phyloP scores from a whole-genome alignment of 129 eudicot genomes.

The Heracleum sosnowskyi region DNA sequence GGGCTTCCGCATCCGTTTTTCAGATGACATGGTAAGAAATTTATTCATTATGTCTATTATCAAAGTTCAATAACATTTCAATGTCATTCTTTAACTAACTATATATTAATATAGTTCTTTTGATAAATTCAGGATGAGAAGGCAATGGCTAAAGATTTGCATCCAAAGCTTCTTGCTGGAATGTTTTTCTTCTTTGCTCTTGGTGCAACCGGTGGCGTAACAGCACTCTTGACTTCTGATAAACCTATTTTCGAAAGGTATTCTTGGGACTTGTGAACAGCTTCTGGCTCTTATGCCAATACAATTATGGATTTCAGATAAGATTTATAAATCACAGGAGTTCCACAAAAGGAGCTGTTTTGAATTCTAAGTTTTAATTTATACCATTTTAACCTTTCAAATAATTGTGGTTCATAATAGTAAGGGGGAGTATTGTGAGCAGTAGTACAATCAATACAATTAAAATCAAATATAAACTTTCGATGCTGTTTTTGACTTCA shows the following conservation, averaged over 20 bases:
- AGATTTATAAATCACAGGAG: background rate
- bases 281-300: background rate
- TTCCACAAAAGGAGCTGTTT: background rate
- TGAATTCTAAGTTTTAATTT: background rate
- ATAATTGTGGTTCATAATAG: background rate
- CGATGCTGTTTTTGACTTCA: background rate
- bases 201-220: constrained; percentile 93
- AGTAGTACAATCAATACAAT: background rate
- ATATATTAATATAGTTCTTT: background rate
- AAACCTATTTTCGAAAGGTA: constrained; percentile 93
- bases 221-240: constrained; percentile 81
- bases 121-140: constrained; percentile 63
- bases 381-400: background rate
- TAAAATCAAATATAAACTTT: background rate
- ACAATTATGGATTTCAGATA: background rate
- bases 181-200: constrained; percentile 95
- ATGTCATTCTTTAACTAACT: background rate
- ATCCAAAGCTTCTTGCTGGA: constrained; percentile 88
- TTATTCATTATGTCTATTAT: background rate
- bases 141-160: constrained; percentile 98
- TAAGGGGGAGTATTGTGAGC: background rate
- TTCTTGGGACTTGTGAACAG: background rate
- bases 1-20: constrained; percentile 76
- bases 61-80: background rate
- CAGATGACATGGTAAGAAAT: constrained; percentile 67